Evolutionary conservation across 106 monocot species (phyloP).

Genomic region (Dendrobium chrysotoxum): DNA sequence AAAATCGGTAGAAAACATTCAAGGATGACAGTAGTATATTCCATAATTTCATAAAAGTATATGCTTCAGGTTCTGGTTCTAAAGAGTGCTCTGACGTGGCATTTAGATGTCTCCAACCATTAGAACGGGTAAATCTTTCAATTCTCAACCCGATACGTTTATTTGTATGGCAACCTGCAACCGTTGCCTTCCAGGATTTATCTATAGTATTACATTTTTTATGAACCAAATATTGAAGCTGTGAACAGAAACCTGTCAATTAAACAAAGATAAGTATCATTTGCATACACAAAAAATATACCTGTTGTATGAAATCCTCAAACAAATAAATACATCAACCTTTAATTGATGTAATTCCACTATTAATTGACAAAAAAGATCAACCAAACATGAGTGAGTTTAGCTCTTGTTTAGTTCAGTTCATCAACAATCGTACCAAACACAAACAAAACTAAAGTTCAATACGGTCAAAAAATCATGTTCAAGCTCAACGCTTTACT

Average conservation of each 20-base stretch:
- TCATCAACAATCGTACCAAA: background rate
- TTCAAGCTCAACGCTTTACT: too few species aligned
- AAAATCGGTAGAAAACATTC: constrained; percentile 70
- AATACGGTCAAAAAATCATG: background rate
- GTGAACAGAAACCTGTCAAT: constrained; percentile 24
- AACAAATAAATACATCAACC: background rate
- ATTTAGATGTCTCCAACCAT: constrained; percentile 14
- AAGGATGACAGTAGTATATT: constrained; percentile 31
- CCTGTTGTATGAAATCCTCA: background rate
- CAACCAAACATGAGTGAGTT: background rate
- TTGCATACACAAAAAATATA: background rate
- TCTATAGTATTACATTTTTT: constrained; percentile 3
- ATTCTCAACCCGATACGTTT: constrained; percentile 8
- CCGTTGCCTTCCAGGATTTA: constrained; percentile 8
- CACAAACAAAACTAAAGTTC: background rate
- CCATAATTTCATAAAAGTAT: constrained; percentile 20
- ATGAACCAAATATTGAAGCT: constrained; percentile 11
- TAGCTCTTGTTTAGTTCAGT: background rate
- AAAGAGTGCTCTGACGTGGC: constrained; percentile 42
- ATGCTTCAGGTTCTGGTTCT: constrained; percentile 52
- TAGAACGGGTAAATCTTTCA: background rate
- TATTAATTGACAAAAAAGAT: background rate
- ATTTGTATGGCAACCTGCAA: constrained; percentile 10
- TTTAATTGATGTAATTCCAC: background rate
- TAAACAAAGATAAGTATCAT: background rate